Evolutionary conservation across 176 grass and related monocot genomes (phyloP).

Genomic region (bread wheat (Triticum aestivum)): DNA sequence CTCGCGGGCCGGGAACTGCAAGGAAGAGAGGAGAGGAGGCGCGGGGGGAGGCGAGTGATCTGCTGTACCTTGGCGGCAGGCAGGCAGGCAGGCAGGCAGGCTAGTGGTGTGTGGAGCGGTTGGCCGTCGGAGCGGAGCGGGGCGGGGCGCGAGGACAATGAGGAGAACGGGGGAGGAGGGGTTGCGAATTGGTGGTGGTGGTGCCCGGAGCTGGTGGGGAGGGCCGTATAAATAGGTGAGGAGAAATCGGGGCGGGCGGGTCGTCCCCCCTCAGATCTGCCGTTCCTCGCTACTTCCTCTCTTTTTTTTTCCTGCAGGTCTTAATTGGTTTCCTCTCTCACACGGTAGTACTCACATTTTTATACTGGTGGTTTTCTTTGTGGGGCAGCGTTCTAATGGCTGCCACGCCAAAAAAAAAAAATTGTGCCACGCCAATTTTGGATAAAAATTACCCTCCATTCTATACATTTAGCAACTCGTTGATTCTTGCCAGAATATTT

Average conservation of each 20-base stretch:
- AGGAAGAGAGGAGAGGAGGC: not conserved
- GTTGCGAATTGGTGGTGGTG: constrained; percentile 7
- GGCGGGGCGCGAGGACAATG: constrained; percentile 13
- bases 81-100: no score
- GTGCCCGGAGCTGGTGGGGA: constrained; percentile 3
- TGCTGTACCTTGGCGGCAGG: constrained; percentile 14
- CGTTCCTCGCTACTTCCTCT: not conserved
- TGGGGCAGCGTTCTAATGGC: not conserved
- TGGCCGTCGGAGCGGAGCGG: not conserved
- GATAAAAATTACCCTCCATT: not conserved
- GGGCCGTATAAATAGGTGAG: constrained; percentile 16
- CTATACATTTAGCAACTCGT: not conserved
- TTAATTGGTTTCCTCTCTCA: not conserved
- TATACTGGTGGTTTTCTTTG: not conserved
- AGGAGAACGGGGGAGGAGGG: not conserved
- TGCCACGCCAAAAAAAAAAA: not conserved
- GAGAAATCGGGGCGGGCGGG: constrained; percentile 3
- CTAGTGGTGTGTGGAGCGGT: not conserved
- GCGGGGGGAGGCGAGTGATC: not conserved
- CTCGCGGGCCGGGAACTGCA: not conserved
- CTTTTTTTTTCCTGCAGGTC: not conserved
- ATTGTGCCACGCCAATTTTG: not conserved
- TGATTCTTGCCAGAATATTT: not conserved
- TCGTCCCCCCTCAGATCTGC: constrained; percentile 1
- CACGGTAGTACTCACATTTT: no score